These are phyloP conservation scores for Fusarium xyrophilum DNA, from an alignment of 2,329 filamentous ascomycete species.

Conservation along the genomic window DNA sequence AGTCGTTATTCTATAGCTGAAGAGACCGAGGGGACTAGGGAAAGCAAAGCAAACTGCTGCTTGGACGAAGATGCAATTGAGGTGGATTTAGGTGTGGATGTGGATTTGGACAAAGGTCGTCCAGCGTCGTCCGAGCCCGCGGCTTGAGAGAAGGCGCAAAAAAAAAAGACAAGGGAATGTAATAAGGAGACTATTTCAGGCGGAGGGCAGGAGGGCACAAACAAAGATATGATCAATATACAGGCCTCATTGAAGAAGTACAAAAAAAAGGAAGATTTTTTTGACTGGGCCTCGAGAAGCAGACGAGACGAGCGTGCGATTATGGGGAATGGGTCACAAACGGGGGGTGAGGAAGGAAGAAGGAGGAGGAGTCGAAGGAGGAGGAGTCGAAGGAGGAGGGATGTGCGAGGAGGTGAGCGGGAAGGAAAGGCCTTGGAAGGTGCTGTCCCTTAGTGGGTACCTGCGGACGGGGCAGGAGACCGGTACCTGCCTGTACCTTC, in stretches of 20 bases:
- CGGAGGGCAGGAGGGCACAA: conserved; percentile 36
- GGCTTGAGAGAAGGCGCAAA: conserved; percentile 36
- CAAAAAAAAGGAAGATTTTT: conserved; percentile 35
- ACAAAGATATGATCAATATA: conserved; percentile 48
- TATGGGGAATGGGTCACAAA: conserved; percentile 37
- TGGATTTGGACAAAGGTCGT: conserved; percentile 34
- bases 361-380: conserved; percentile 33
- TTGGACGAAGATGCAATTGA: conserved; percentile 37
- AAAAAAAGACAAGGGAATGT: conserved; percentile 31
- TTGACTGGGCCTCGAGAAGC: conserved; percentile 42
- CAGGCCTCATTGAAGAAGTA: conserved; percentile 46
- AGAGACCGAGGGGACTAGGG: conserved; percentile 23
- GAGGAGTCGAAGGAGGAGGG: conserved; percentile 31
- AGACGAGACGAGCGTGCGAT: conserved; percentile 38
- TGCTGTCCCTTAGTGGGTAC: not conserved
- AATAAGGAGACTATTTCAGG: conserved; percentile 29
- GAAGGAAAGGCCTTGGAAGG: conserved; percentile 27
- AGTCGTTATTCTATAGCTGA: conserved; percentile 28
- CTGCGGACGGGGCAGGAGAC: not conserved
- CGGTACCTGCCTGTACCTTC: not conserved
- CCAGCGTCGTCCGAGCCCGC: conserved; percentile 43
- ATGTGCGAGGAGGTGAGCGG: conserved; percentile 26
- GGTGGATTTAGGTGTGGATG: conserved; percentile 28
- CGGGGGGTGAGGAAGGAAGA: conserved; percentile 35
- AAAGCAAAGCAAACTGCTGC: conserved; percentile 36